phyloP scores from a whole-genome alignment of 306 rosid species.

The Oxytropis ochrocephala region DNA sequence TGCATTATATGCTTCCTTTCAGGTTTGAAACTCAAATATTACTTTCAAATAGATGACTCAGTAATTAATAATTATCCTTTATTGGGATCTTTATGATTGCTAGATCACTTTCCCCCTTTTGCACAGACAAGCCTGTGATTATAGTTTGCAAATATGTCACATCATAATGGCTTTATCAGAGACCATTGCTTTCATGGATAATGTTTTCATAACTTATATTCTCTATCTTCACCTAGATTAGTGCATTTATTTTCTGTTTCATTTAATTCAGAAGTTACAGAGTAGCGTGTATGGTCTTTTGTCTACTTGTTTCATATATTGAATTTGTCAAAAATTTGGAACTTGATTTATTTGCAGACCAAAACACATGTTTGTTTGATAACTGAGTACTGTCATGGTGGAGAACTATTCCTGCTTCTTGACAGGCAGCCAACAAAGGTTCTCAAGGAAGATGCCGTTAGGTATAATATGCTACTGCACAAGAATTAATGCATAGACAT shows the following conservation, averaged over 20 bases:
- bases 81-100: background rate
- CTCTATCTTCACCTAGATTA: background rate
- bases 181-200: background rate
- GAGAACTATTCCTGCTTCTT: conserved; percentile 88
- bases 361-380: conserved; percentile 92
- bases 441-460: conserved; percentile 78
- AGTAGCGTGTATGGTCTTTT: background rate
- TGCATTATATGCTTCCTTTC: conserved; percentile 91
- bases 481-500: too few relatives aligned
- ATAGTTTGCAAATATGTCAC: background rate
- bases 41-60: background rate
- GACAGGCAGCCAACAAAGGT: conserved; percentile 84
- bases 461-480: conserved; percentile 69
- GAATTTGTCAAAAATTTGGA: conserved; percentile 5
- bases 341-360: conserved; percentile 54
- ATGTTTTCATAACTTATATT: background rate
- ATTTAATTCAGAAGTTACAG: background rate
- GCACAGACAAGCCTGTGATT: background rate
- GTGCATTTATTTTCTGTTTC: background rate
- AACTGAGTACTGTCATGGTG: conserved; percentile 91
- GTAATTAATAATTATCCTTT: background rate
- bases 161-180: background rate
- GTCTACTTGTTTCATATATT: background rate
- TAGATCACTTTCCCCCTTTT: background rate
- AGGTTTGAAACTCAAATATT: conserved; percentile 46